Base-by-base conservation (phyloP, 1,284 basidiomycete species). In the Cystobasidium slooffiae region DNA sequence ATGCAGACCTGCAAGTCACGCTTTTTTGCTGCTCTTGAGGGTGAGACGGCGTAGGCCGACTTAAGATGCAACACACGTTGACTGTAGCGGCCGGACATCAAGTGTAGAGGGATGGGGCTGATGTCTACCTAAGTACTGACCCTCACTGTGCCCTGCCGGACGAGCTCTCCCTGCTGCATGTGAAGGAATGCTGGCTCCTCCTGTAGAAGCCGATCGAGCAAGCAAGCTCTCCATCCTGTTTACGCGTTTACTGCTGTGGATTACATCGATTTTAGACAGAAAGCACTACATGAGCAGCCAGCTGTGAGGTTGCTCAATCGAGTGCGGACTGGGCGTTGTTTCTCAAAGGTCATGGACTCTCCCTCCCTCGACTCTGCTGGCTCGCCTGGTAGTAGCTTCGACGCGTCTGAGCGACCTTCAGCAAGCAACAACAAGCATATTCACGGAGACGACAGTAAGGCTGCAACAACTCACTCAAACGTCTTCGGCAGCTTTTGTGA, bases 361-460 rank as follows among this genome's bases (percentile, higher is more conserved):
- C 64, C 64, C 22, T 51, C 49, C 24, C 6, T 66, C 37, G 47
- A 22, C 20, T 66, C 64, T 47, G 31, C 49, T 1, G 51, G 64
- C 20, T 66, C 64, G 18, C 49, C 64, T 16, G 39, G 6, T 3
- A 37, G 24, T 24, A 55, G 51, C 49, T 10, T 66, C 1, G 64
- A 66, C 64, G 64, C 64, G 64, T 51, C 47, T 22, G 51, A 51
- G 51, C 22, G 43, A 47, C 47, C 43, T 63, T 9, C 61, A 43
- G 56, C 43, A 59, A 63, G 43, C 61, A 63, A 12, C 8, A 49
- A 41, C 61, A 63, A 59, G 37, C 37, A 10, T 14, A 41, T n/a
- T 7, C 6, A 10, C 16, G 18, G 37, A 43, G 56, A 59, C 56
- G 39, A 59, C 20, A 3, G 56, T 59, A 43, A 41, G 56, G 24